Conservation (phyloP, 2,329 filamentous ascomycete genomes). For the Xylariaceae sp. region DNA sequence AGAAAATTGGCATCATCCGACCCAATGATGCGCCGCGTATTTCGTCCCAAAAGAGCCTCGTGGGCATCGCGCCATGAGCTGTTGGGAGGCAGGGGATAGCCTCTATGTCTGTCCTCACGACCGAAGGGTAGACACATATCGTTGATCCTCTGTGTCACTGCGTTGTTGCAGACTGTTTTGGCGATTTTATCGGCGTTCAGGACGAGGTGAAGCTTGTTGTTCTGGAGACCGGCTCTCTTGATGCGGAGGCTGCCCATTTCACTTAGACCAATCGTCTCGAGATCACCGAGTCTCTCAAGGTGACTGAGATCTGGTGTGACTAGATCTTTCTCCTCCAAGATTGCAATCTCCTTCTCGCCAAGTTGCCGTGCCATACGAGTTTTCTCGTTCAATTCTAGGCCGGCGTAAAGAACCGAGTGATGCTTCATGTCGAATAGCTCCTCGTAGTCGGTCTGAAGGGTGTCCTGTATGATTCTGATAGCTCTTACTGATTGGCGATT, state of each 20-base stretch:
- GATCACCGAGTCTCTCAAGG: conserved; percentile 35
- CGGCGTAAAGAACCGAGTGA: conserved; percentile 39
- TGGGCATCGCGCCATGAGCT: conserved; percentile 39
- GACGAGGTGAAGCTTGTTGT: conserved; percentile 41
- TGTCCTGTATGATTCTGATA: conserved; percentile 36
- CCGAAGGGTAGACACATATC: conserved; percentile 39
- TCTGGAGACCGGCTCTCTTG: conserved; percentile 39
- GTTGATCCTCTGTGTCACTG: conserved; percentile 38
- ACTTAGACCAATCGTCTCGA: conserved; percentile 38
- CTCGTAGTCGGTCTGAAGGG: conserved; percentile 43
- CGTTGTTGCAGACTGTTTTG: conserved; percentile 35
- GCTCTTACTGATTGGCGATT: conserved; percentile 34
- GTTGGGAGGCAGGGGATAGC: conserved; percentile 37
- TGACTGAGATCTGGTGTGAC: conserved; percentile 40
- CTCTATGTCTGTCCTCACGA: conserved; percentile 23
- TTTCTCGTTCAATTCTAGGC: conserved; percentile 38
- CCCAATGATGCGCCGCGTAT: conserved; percentile 30
- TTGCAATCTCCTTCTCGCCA: conserved; percentile 37
- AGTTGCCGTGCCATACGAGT: conserved; percentile 36
- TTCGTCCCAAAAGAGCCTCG: conserved; percentile 34
- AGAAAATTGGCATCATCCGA: conserved; percentile 31
- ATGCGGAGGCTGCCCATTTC: conserved; percentile 34
- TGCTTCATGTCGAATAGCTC: conserved; percentile 44
- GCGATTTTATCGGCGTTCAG: conserved; percentile 35
- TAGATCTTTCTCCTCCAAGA: conserved; percentile 39